Conservation (phyloP, 805 yeast genomes). For the Candida rishiriensis region DNA sequence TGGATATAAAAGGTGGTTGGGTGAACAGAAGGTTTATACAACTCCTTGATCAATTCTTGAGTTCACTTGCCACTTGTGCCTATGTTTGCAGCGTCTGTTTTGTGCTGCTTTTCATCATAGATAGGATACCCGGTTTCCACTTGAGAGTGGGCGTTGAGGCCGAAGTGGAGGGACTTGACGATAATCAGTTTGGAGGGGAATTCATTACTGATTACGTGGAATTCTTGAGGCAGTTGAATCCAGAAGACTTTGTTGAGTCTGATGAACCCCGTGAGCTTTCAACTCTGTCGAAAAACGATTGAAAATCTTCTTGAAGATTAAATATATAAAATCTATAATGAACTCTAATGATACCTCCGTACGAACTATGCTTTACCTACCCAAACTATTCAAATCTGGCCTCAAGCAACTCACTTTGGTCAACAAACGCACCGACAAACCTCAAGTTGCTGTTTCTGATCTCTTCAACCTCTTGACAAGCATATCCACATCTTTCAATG, state of each 20-base stretch:
- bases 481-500: slow-evolving; percentile 51
- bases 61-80: slow-evolving; percentile 44
- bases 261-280: not conserved
- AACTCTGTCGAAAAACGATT: not conserved
- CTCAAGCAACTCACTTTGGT: slow-evolving; percentile 15
- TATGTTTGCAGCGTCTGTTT: slow-evolving; percentile 64
- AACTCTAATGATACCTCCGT: not conserved
- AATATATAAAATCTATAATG: not conserved
- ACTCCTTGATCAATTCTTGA: slow-evolving; percentile 60
- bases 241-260: slow-evolving; percentile 16
- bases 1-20: slow-evolving; percentile 79
- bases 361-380: too few relatives aligned
- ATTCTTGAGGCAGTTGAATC: slow-evolving; percentile 72
- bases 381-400: slow-evolving; percentile 1
- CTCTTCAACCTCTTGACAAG: slow-evolving; percentile 45
- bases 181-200: slow-evolving; percentile 79
- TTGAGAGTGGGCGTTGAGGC: slow-evolving; percentile 71
- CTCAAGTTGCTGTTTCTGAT: slow-evolving; percentile 37
- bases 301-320: not conserved
- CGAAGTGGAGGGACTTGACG: slow-evolving; percentile 77
- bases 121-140: slow-evolving; percentile 72
- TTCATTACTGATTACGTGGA: slow-evolving; percentile 91
- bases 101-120: slow-evolving; percentile 53
- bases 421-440: slow-evolving; percentile 35
- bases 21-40: slow-evolving; percentile 80